Evolutionary conservation across 2,329 filamentous ascomycete genomes (phyloP).

Genomic region (Dactylellina cionopaga): DNA sequence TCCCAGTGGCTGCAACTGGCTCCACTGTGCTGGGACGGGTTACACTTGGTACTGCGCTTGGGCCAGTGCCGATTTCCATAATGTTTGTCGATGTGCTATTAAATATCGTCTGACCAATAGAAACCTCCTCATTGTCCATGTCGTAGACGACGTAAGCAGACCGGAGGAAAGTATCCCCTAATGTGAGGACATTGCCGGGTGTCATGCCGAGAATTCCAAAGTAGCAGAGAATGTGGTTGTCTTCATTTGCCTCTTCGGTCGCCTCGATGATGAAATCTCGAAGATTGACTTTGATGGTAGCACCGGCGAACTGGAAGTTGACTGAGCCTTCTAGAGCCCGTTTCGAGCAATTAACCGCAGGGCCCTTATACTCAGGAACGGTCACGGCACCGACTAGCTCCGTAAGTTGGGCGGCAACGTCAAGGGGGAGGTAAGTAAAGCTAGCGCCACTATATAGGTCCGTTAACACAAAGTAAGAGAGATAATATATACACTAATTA

Average conservation of each 20-base stretch:
- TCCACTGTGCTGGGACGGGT: conserved; percentile 65
- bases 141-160: conserved; percentile 82
- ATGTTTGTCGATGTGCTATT: conserved; percentile 67
- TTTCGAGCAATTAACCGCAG: conserved; percentile 71
- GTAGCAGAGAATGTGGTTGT: conserved; percentile 70
- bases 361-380: conserved; percentile 65
- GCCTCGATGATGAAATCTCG: conserved; percentile 66
- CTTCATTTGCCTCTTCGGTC: conserved; percentile 65
- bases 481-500: background rate
- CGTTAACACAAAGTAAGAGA: conserved; percentile 1
- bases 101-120: conserved; percentile 74
- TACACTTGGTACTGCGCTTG: conserved; percentile 67
- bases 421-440: conserved; percentile 56
- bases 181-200: conserved; percentile 66
- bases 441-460: conserved; percentile 53
- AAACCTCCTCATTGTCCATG: conserved; percentile 75
- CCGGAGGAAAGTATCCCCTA: conserved; percentile 79
- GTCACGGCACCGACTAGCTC: conserved; percentile 64
- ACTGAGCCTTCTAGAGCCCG: conserved; percentile 62
- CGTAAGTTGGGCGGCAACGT: conserved; percentile 50
- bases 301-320: conserved; percentile 68
- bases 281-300: conserved; percentile 68
- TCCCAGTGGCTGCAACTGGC: conserved; percentile 54
- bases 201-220: conserved; percentile 74
- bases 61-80: conserved; percentile 67